These are phyloP conservation scores for Metschnikowia rubicola DNA, from an alignment of 805 yeast genomes.

Conservation along the genomic window DNA sequence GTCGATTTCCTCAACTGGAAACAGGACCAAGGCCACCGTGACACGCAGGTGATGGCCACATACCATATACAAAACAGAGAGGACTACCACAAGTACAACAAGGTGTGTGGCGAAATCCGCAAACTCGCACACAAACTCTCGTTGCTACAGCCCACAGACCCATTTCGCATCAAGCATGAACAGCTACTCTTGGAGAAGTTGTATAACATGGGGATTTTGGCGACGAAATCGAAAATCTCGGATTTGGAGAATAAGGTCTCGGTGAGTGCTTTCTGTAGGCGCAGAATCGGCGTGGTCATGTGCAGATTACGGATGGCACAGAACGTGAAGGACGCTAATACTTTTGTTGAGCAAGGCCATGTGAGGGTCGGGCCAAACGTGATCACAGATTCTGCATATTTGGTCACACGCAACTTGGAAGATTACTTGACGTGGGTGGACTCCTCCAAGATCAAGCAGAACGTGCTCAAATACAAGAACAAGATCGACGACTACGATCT, in stretches of 20 bases:
- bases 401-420: constrained; percentile 91
- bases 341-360: constrained; percentile 94
- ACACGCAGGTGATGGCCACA: constrained; percentile 92
- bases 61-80: constrained; percentile 93
- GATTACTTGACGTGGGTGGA: constrained; percentile 99
- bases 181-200: constrained; percentile 83
- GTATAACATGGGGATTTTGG: constrained; percentile 80
- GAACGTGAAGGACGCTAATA: constrained; percentile 81
- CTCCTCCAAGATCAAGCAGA: constrained; percentile 85
- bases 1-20: constrained; percentile 98
- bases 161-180: constrained; percentile 84
- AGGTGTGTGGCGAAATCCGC: constrained; percentile 86
- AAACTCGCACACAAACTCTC: constrained; percentile 85
- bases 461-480: constrained; percentile 83
- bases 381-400: constrained; percentile 91
- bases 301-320: constrained; percentile 92
- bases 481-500: constrained; percentile 58
- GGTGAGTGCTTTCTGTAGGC: constrained; percentile 87
- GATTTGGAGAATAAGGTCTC: constrained; percentile 89
- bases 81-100: constrained; percentile 92
- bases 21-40: constrained; percentile 92
- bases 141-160: constrained; percentile 80
- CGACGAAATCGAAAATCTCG: constrained; percentile 86
- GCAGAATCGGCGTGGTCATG: constrained; percentile 94
- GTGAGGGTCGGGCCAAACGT: constrained; percentile 96